Percentiles rank a stretch among this genome's conserved stretches.
phyloP scores from a whole-genome alignment of 192 early-diverging fungal genomes.

The Anaeromyces robustus region DNA sequence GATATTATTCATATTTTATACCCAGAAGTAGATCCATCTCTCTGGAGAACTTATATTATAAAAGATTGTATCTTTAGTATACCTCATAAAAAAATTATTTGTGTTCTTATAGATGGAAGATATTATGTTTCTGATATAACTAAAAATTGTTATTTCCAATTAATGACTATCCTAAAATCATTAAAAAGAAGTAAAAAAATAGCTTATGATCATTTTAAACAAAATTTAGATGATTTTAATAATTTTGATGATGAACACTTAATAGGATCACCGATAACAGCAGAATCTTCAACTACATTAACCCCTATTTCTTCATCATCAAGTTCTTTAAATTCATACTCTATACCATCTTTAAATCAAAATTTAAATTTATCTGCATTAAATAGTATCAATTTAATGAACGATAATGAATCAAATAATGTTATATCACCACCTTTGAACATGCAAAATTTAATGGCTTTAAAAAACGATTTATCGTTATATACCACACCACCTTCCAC shows the following conservation, averaged over 20 bases:
- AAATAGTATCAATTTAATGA: not conserved
- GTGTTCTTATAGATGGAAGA: not conserved
- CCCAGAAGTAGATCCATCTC: not conserved
- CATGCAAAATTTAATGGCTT: not conserved
- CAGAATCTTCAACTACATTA: not conserved
- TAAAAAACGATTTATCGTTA: not conserved
- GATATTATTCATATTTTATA: not conserved
- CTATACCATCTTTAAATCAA: not conserved
- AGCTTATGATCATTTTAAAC: not conserved
- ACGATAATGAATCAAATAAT: not conserved
- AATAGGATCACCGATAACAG: not conserved
- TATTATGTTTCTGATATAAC: not conserved
- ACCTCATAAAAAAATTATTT: not conserved
- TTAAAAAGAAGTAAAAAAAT: not conserved
- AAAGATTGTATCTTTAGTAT: not conserved
- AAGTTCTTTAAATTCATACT: not conserved
- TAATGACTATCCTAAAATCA: not conserved
- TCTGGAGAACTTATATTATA: not conserved
- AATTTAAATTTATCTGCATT: not conserved
- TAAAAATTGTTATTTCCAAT: not conserved
- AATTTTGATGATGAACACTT: not conserved
- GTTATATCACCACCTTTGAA: not conserved
- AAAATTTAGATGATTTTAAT: not conserved
- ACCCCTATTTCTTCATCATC: not conserved
- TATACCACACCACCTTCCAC: not conserved